Base-by-base conservation (phyloP, 2,329 filamentous ascomycete genomes). In the Alternaria rosae region DNA sequence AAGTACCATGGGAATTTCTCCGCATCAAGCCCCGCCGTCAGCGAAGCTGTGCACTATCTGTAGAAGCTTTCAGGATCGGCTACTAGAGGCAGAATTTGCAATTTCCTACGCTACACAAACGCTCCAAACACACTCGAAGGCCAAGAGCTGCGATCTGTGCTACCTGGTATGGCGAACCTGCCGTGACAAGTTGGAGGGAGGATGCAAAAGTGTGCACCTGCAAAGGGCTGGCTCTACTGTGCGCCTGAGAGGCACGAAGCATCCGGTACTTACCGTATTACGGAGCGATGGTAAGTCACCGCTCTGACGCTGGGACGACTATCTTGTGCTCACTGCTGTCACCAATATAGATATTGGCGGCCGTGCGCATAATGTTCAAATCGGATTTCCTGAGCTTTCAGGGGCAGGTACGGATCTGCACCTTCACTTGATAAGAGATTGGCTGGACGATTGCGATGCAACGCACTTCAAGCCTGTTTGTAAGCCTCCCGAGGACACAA, bases 361-460 rank as follows among this genome's bases (percentile, higher is more conserved):
- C 30, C 30, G 30, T 3, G 30, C 30, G 30, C 30, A 3, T 32
- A 6, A 32, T 15, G 3, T 54, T n/a, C 66, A 67, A 12, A 35
- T 59, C 9, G 61, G 66, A 12, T 47, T 68, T 23, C 15, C 38
- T 5, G 26, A 61, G 15, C 58, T 68, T 21, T 54, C 66, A 30
- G 30, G 45, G 3, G 51, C 56, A 11, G 61, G 66, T 6, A 53
- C 32, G 4, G 5, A 32, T 11, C 17, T 11, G 20, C 44, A 4
- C 63, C 15, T 64, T 38, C 32, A 20, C 6, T 17, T 65, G 3
- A 26, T 68, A n/a, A 45, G 30, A n/a, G 28, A 51, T 1, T 68
- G 66, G 66, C 56, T 68, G 12, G 10, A 48, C 1, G 60, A 69
- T 21, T 69, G 64, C 12, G 62, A 69, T 43, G 6, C n/a, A 1